These are phyloP conservation scores for Psilocybe mexicana DNA, from an alignment of 1,284 basidiomycete genomes.

Conservation along the genomic window DNA sequence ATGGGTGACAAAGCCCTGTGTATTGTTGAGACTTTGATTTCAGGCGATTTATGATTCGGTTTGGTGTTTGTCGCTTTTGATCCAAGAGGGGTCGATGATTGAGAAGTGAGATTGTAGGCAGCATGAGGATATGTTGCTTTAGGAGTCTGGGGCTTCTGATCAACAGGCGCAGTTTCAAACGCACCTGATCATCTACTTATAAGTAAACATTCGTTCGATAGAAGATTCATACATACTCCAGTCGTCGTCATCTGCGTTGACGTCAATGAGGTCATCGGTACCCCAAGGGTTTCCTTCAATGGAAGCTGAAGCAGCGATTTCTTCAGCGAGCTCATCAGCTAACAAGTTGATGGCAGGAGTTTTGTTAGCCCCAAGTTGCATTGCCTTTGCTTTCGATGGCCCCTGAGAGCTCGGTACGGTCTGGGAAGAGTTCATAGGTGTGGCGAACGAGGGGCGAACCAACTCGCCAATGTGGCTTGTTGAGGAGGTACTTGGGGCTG, in stretches of 20 bases:
- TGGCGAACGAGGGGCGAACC: constrained; percentile 19
- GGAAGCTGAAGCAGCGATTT: constrained; percentile 48
- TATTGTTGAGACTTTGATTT: constrained; percentile 8
- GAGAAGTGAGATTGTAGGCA: neutral
- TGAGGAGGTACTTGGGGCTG: constrained; percentile 31
- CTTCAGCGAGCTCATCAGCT: constrained; percentile 58
- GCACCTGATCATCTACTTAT: constrained; percentile 51
- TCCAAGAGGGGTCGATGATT: neutral
- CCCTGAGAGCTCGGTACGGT: constrained; percentile 11
- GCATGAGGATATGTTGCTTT: no score
- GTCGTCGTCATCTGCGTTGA: constrained; percentile 88
- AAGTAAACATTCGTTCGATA: neutral
- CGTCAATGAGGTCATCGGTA: constrained; percentile 82
- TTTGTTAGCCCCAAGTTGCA: constrained; percentile 72
- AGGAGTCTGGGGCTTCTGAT: constrained; percentile 21
- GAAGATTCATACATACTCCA: constrained; percentile 61
- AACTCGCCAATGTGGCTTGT: constrained; percentile 27
- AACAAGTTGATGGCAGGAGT: constrained; percentile 36
- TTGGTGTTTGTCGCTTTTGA: neutral
- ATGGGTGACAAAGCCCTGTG: constrained; percentile 20
- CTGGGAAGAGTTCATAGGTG: constrained; percentile 14
- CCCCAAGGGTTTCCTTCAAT: constrained; percentile 67
- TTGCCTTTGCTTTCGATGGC: constrained; percentile 51
- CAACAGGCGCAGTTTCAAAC: constrained; percentile 71
- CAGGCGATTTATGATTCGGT: constrained; percentile 1